Conservation (phyloP, 257 asterid species). For the Jasminum sambac region DNA sequence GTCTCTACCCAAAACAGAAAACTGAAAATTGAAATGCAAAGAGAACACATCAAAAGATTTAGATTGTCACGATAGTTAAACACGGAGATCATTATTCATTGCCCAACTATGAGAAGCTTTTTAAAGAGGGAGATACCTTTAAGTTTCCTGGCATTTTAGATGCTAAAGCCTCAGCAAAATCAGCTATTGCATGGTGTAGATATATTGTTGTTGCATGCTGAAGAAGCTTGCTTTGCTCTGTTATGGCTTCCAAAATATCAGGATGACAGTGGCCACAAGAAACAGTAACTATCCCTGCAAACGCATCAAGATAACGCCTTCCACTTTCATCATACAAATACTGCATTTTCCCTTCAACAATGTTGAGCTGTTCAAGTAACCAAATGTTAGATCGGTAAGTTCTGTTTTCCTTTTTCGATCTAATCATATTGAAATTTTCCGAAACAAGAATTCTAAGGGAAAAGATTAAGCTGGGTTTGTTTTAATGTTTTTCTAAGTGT, state of each 20-base stretch:
- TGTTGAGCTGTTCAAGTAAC: constrained; percentile 60
- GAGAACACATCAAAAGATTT: neutral
- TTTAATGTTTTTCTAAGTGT: no score
- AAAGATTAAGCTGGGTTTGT: no score
- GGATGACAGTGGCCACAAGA: constrained; percentile 99
- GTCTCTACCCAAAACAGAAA: no score
- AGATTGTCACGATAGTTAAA: neutral
- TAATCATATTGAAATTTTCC: no score
- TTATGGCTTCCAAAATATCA: constrained; percentile 59
- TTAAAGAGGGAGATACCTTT: constrained; percentile 44
- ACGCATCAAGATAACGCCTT: constrained; percentile 89
- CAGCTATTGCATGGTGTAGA: constrained; percentile 84
- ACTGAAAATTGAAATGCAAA: no score
- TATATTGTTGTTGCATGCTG: constrained; percentile 94
- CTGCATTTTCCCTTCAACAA: constrained; percentile 98
- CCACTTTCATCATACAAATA: constrained; percentile 86
- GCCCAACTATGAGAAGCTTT: neutral
- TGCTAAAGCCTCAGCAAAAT: constrained; percentile 88
- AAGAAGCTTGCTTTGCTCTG: constrained; percentile 87
- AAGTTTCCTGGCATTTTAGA: constrained; percentile 93
- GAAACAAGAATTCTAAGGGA: no score
- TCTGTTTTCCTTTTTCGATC: no score
- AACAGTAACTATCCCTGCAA: constrained; percentile 95
- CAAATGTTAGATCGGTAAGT: neutral
- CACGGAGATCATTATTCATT: constrained; percentile 4